phyloP scores from a whole-genome alignment of 2,329 filamentous ascomycete species.

The Pyrenophora graminea region DNA sequence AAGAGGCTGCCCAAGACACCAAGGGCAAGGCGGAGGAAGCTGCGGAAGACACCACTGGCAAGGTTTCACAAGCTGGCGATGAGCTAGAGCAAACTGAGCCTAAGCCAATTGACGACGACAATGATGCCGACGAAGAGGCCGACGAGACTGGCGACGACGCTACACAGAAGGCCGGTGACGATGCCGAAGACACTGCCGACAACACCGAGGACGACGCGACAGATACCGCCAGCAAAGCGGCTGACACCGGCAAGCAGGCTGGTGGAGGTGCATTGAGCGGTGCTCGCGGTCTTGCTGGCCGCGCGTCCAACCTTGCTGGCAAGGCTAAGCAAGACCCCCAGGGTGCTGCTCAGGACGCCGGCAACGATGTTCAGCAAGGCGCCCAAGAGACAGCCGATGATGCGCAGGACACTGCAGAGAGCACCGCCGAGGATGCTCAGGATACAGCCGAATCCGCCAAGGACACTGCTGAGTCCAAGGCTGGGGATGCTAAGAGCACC shows the following conservation, averaged over 20 bases:
- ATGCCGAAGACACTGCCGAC: conserved; percentile 46
- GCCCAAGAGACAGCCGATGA: conserved; percentile 37
- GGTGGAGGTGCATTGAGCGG: conserved; percentile 49
- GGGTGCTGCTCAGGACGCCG: conserved; percentile 45
- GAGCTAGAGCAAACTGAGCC: conserved; percentile 53
- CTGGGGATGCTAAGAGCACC: conserved; percentile 34
- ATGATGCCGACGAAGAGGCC: conserved; percentile 34
- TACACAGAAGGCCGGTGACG: conserved; percentile 52
- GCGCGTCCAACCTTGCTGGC: conserved; percentile 52
- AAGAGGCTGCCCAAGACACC: conserved; percentile 41
- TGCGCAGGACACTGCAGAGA: conserved; percentile 40
- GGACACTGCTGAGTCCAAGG: conserved; percentile 32
- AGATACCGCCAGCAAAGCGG: conserved; percentile 41
- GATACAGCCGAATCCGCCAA: conserved; percentile 37
- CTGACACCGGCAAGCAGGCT: conserved; percentile 41
- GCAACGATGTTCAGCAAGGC: conserved; percentile 42
- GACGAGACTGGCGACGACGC: conserved; percentile 44
- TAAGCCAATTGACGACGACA: conserved; percentile 51
- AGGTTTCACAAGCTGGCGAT: conserved; percentile 53
- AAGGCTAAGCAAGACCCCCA: conserved; percentile 48
- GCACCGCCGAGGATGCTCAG: conserved; percentile 40
- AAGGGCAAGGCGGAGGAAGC: conserved; percentile 44
- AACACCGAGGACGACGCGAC: conserved; percentile 49
- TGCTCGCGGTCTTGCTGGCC: conserved; percentile 53
- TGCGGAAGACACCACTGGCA: conserved; percentile 49